phyloP scores from a whole-genome alignment of 768 basidiomycete genomes.

The Tremella mesenterica region DNA sequence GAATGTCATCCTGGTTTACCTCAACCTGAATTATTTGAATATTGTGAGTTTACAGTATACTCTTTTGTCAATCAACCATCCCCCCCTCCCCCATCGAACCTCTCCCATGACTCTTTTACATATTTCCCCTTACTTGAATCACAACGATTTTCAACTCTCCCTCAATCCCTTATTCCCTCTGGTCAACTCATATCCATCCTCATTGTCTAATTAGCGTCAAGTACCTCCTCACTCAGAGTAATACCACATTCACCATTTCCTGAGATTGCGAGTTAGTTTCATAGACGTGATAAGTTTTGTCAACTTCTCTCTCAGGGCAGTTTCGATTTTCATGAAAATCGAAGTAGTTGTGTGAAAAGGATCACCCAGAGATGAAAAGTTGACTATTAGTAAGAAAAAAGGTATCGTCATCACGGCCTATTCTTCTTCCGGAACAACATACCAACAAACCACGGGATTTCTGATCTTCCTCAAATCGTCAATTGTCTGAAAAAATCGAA shows the following conservation, averaged over 20 bases:
- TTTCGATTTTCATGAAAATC: conserved; percentile 52
- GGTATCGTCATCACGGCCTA: conserved; percentile 39
- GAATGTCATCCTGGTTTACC: conserved; percentile 61
- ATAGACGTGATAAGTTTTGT: not conserved
- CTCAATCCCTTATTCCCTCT: no score
- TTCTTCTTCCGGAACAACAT: conserved; percentile 35
- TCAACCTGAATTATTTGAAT: conserved; percentile 25
- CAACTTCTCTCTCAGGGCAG: no score
- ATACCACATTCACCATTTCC: no score
- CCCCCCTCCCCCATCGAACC: not conserved
- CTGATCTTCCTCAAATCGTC: conserved; percentile 57
- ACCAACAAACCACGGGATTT: conserved; percentile 54
- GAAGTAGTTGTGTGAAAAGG: conserved; percentile 71
- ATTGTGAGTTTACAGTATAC: conserved; percentile 11
- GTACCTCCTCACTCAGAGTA: no score
- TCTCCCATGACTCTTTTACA: conserved; percentile 55
- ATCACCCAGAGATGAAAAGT: conserved; percentile 61
- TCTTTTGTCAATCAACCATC: no score
- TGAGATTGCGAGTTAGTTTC: no score
- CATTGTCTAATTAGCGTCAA: no score
- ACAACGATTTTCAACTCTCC: no score
- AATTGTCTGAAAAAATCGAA: conserved; percentile 59
- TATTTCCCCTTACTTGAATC: conserved; percentile 1
- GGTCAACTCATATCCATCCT: no score
- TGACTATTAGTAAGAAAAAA: conserved; percentile 50